These are phyloP conservation scores for Rhizopogon rudus DNA, from an alignment of 768 basidiomycete genomes.

Conservation along the genomic window DNA sequence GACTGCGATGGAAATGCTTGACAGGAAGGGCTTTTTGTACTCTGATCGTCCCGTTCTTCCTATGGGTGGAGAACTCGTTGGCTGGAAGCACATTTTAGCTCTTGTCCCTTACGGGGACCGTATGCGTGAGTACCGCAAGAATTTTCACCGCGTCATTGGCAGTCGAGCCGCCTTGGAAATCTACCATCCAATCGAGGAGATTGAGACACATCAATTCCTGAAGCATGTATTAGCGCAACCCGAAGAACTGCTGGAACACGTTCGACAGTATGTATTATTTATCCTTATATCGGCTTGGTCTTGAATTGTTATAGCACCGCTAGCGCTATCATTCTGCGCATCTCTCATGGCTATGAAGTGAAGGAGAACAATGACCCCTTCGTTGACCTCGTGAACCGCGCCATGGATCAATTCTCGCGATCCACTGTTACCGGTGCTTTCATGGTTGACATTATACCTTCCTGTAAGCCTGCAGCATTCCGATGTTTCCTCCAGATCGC, in stretches of 20 bases:
- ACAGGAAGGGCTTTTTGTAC: slow-evolving; percentile 61
- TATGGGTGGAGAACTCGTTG: slow-evolving; percentile 32
- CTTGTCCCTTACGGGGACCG: slow-evolving; percentile 35
- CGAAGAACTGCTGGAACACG: slow-evolving; percentile 27
- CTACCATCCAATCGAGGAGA: slow-evolving; percentile 32
- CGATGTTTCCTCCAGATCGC: too few relatives aligned
- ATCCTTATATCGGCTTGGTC: too few relatives aligned
- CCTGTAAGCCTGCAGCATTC: too few relatives aligned
- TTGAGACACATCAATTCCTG: slow-evolving; percentile 13
- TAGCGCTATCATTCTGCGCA: too few relatives aligned
- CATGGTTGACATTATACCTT: too few relatives aligned
- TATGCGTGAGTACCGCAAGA: slow-evolving; percentile 37
- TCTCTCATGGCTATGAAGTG: too few relatives aligned
- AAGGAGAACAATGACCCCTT: too few relatives aligned
- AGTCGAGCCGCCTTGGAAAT: slow-evolving; percentile 30
- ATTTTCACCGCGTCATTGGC: slow-evolving; percentile 37
- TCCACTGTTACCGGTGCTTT: too few relatives aligned
- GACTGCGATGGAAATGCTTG: slow-evolving; percentile 50
- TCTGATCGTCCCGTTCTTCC: slow-evolving; percentile 56
- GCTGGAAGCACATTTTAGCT: slow-evolving; percentile 28
- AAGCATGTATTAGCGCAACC: slow-evolving; percentile 34
- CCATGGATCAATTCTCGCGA: too few relatives aligned
- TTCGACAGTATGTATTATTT: slow-evolving; percentile 13
- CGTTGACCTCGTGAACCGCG: too few relatives aligned
- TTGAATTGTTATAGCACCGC: too few relatives aligned